Conservation (phyloP, 2,329 filamentous ascomycete genomes). For the Botrytis tulipae region DNA sequence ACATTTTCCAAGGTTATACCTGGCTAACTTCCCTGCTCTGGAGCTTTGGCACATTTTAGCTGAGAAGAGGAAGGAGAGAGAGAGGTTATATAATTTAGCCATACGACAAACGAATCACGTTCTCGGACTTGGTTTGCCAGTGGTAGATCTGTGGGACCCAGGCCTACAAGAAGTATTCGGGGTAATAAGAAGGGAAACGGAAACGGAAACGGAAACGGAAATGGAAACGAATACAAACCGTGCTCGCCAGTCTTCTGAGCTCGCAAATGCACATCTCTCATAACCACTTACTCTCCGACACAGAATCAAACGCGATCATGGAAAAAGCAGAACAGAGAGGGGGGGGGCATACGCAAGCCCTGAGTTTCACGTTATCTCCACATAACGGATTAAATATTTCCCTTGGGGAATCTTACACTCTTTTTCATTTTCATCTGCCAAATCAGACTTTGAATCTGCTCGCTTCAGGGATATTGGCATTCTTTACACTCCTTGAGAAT, state of each 20-base stretch:
- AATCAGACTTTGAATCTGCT: background rate
- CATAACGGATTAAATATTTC: background rate
- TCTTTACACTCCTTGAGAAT: background rate
- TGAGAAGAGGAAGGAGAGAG: background rate
- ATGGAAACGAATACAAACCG: background rate
- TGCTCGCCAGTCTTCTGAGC: background rate
- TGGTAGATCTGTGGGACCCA: background rate
- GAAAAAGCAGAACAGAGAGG: background rate
- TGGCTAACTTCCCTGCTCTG: no score
- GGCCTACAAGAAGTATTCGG: background rate
- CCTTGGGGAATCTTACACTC: background rate
- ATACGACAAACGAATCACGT: background rate
- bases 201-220: no score
- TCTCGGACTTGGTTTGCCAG: background rate
- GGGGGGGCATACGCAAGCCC: background rate
- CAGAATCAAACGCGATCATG: background rate
- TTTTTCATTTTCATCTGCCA: no score
- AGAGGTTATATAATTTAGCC: background rate
- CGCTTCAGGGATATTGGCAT: background rate
- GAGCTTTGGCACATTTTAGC: accelerated
- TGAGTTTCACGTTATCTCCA: background rate
- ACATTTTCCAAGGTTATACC: no score
- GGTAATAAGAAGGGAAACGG: background rate
- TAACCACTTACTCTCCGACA: no score
- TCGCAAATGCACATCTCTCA: background rate